Evolutionary conservation across 257 asterid genomes (phyloP).

Genomic region (Primulina tabacum): DNA sequence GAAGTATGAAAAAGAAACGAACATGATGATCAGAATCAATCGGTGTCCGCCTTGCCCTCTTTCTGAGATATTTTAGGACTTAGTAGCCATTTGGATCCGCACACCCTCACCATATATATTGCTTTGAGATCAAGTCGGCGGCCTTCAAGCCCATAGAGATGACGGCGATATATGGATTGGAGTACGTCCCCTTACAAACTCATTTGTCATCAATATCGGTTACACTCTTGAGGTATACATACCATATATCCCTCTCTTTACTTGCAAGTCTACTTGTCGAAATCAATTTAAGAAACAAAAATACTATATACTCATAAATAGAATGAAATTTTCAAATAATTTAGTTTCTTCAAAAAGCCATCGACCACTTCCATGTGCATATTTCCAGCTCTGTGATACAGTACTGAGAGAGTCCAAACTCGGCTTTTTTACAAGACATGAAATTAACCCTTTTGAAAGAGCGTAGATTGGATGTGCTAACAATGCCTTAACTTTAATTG

Average conservation of each 20-base stretch:
- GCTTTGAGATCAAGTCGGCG: constrained; percentile 28
- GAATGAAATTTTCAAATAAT: too few relatives aligned
- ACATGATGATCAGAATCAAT: constrained; percentile 21
- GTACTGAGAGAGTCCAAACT: too few relatives aligned
- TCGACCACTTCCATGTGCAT: too few relatives aligned
- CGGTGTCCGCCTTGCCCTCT: constrained; percentile 30
- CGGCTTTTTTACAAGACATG: too few relatives aligned
- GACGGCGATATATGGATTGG: constrained; percentile 22
- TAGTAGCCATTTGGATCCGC: constrained; percentile 33
- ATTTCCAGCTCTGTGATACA: too few relatives aligned
- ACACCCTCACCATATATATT: constrained; percentile 27
- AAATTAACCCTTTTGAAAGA: too few relatives aligned
- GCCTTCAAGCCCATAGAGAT: constrained; percentile 28
- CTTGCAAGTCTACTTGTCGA: too few relatives aligned
- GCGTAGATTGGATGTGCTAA: too few relatives aligned
- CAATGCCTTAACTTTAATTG: too few relatives aligned
- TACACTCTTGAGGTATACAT: constrained; percentile 31
- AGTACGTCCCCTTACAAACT: constrained; percentile 23
- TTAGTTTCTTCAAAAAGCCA: too few relatives aligned
- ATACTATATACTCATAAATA: too few relatives aligned
- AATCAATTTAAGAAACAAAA: too few relatives aligned
- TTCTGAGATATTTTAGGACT: constrained; percentile 22
- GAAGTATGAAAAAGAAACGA: constrained; percentile 24
- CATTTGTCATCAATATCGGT: constrained; percentile 31
- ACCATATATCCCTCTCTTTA: background rate